phyloP scores from a whole-genome alignment of 75 land plant species.

The Pinus tabuliformis region DNA sequence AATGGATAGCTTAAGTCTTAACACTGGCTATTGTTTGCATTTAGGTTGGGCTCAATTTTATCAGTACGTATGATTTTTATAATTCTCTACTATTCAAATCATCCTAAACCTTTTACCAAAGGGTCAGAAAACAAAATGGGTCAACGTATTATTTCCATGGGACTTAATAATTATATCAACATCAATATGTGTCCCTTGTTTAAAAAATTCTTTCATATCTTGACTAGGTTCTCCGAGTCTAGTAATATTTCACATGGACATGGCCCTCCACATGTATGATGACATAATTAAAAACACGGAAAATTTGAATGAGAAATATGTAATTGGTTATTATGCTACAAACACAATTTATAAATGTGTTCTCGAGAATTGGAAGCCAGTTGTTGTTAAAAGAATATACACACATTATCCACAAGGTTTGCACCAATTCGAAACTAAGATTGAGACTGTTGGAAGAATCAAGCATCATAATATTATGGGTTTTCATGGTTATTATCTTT shows the following conservation, averaged over 20 bases:
- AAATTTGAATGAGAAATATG: slow-evolving; percentile 85
- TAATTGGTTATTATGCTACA: slow-evolving; percentile 46
- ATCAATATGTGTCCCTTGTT: not conserved
- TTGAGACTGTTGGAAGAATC: slow-evolving; percentile 88
- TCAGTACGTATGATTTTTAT: slow-evolving; percentile 54
- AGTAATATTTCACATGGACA: slow-evolving; percentile 90
- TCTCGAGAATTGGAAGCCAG: slow-evolving; percentile 85
- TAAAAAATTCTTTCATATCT: not conserved
- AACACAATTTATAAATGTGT: slow-evolving; percentile 95
- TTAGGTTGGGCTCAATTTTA: slow-evolving; percentile 48
- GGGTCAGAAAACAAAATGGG: slow-evolving; percentile 36
- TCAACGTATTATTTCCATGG: not conserved
- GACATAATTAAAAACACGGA: slow-evolving; percentile 96
- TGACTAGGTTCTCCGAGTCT: slow-evolving; percentile 7
- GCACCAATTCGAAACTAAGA: slow-evolving; percentile 89
- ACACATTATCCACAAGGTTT: slow-evolving; percentile 75
- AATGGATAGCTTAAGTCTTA: slow-evolving; percentile 39
- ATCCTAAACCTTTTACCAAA: slow-evolving; percentile 26
- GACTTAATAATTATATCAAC: not conserved
- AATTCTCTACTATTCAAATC: slow-evolving; percentile 47
- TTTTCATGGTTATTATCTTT: slow-evolving; percentile 89
- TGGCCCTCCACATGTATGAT: slow-evolving; percentile 93
- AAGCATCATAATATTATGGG: slow-evolving; percentile 92
- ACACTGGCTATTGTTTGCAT: slow-evolving; percentile 70
- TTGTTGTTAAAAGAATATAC: slow-evolving; percentile 89